These are phyloP conservation scores for Backusella australiensis DNA, from an alignment of 192 early-diverging fungal genomes.

Conservation along the genomic window DNA sequence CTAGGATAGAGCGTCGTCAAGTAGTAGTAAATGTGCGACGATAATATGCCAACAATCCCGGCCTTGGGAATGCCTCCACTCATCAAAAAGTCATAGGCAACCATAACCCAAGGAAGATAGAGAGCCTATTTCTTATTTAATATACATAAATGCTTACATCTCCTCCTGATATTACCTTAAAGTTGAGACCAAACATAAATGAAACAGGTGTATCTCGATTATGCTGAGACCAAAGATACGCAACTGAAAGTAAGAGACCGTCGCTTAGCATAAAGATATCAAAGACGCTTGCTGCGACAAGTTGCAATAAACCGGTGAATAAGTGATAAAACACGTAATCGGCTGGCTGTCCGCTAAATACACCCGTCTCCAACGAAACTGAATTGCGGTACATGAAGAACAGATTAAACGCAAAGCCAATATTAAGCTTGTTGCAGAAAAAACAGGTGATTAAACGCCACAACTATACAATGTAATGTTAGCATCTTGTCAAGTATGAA, in stretches of 20 bases:
- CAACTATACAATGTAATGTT: conserved; percentile 39
- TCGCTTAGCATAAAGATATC: conserved; percentile 40
- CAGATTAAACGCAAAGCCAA: conserved; percentile 63
- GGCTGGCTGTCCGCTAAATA: conserved; percentile 64
- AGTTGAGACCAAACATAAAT: conserved; percentile 74
- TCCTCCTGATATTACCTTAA: conserved; percentile 45
- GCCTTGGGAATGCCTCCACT: conserved; percentile 38
- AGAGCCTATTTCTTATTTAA: conserved; percentile 40
- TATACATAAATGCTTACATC: neutral
- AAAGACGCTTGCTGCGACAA: conserved; percentile 22
- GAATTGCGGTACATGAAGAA: conserved; percentile 78
- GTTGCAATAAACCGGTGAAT: conserved; percentile 49
- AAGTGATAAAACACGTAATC: conserved; percentile 81
- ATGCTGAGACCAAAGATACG: conserved; percentile 79
- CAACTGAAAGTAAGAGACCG: conserved; percentile 56
- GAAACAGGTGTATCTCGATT: conserved; percentile 52
- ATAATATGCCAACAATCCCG: conserved; percentile 64
- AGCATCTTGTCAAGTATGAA: neutral
- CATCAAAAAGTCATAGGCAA: conserved; percentile 55
- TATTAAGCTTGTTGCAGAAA: conserved; percentile 49
- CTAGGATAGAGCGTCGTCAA: conserved; percentile 64
- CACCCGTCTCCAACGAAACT: conserved; percentile 61
- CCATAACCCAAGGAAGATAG: conserved; percentile 76
- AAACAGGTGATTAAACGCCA: conserved; percentile 78
- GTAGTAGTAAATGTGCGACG: conserved; percentile 76